These are phyloP conservation scores for Ophiostoma angusticollis DNA, from an alignment of 2,329 filamentous ascomycete species.

Conservation along the genomic window DNA sequence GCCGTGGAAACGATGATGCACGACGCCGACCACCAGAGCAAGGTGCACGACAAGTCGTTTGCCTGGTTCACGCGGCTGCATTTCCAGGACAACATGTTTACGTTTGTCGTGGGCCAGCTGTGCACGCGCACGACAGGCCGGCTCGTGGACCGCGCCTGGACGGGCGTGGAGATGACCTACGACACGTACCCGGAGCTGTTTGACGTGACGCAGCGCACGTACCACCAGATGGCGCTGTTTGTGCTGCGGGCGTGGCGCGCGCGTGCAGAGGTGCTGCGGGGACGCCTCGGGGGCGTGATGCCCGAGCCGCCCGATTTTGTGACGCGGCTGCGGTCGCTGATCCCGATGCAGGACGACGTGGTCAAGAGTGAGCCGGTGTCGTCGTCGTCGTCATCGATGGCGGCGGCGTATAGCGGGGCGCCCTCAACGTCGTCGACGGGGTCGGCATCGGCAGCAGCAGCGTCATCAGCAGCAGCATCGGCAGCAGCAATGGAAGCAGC, in stretches of 20 bases:
- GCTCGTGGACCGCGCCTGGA: constrained; percentile 43
- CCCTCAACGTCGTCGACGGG: background rate
- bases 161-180: constrained; percentile 33
- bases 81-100: constrained; percentile 44
- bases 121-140: constrained; percentile 33
- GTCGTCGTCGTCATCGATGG: background rate
- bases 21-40: constrained; percentile 30
- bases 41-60: constrained; percentile 33
- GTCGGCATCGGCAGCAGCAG: background rate
- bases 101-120: constrained; percentile 42
- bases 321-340: constrained; percentile 27
- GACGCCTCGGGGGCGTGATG: constrained; percentile 20
- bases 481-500: background rate
- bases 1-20: constrained; percentile 36
- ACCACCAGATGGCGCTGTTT: constrained; percentile 32
- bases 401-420: background rate
- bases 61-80: constrained; percentile 42
- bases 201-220: constrained; percentile 32
- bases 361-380: constrained; percentile 19
- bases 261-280: constrained; percentile 30
- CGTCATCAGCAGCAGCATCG: background rate
- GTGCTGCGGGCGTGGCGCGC: constrained; percentile 39
- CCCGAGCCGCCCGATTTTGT: constrained; percentile 34
- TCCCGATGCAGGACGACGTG: constrained; percentile 26
- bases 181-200: constrained; percentile 36